Percentiles rank a stretch among this genome's conserved stretches.
Evolutionary conservation across 177 flowering plant species (phyloP).

Genomic region (Vitis hybrid): DNA sequence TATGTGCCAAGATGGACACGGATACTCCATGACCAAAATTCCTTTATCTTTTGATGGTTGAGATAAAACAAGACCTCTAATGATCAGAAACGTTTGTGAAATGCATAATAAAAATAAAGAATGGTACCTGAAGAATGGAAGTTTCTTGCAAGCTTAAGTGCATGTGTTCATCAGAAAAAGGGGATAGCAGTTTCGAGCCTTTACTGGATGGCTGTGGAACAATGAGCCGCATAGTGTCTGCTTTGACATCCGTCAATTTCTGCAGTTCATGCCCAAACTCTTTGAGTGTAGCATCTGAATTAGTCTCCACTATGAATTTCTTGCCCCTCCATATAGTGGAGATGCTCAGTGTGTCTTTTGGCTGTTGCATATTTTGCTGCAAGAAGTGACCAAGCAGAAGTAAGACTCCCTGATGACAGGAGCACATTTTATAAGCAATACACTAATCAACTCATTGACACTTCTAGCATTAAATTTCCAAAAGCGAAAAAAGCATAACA

Average conservation of each 20-base stretch:
- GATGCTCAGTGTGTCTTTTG: slow-evolving; percentile 18
- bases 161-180: slow-evolving; percentile 81
- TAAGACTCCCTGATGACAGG: neutral
- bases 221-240: slow-evolving; percentile 78
- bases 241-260: slow-evolving; percentile 60
- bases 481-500: neutral
- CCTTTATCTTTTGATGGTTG: too few relatives aligned
- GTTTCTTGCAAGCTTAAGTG: slow-evolving; percentile 50
- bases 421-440: too few relatives aligned
- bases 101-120: neutral
- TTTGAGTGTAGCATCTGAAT: slow-evolving; percentile 44
- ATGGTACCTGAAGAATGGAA: slow-evolving; percentile 58
- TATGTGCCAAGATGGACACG: too few relatives aligned
- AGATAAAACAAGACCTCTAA: too few relatives aligned
- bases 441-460: neutral
- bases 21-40: too few relatives aligned
- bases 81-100: neutral
- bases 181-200: slow-evolving; percentile 59
- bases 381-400: slow-evolving; percentile 3
- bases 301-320: slow-evolving; percentile 52
- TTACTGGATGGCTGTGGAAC: slow-evolving; percentile 48
- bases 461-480: too few relatives aligned
- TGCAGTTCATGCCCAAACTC: slow-evolving; percentile 72
- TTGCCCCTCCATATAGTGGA: slow-evolving; percentile 78
- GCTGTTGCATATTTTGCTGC: slow-evolving; percentile 44